Conservation (phyloP, 2,329 filamentous ascomycete genomes). For the Tricladium varicosporioides region DNA sequence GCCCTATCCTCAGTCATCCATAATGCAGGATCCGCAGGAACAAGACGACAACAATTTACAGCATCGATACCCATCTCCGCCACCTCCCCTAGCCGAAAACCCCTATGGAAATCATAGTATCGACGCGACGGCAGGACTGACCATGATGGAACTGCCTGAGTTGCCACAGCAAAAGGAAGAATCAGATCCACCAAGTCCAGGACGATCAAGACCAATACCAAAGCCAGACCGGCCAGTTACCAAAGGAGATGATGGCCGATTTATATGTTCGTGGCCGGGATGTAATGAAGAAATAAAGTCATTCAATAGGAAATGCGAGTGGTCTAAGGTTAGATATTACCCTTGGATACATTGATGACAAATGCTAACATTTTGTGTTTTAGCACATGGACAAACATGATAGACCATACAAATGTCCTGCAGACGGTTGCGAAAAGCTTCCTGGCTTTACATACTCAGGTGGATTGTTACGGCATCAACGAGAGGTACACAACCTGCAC, state of each 20-base stretch:
- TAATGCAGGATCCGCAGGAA: slow-evolving; percentile 31
- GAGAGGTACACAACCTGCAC: slow-evolving; percentile 75
- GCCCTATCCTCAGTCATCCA: slow-evolving; percentile 26
- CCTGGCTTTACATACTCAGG: slow-evolving; percentile 95
- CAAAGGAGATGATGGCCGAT: slow-evolving; percentile 72
- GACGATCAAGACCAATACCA: slow-evolving; percentile 47
- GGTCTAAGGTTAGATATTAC: slow-evolving; percentile 65
- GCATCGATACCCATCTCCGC: slow-evolving; percentile 33
- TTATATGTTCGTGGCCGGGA: slow-evolving; percentile 67
- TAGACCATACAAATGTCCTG: slow-evolving; percentile 82
- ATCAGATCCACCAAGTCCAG: slow-evolving; percentile 30
- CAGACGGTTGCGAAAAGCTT: slow-evolving; percentile 83
- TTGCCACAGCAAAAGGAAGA: slow-evolving; percentile 29
- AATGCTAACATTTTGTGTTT: neutral
- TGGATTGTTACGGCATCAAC: slow-evolving; percentile 82
- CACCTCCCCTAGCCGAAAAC: slow-evolving; percentile 27
- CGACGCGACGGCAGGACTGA: slow-evolving; percentile 17
- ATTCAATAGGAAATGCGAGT: slow-evolving; percentile 86
- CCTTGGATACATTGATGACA: neutral
- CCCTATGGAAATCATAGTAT: slow-evolving; percentile 29
- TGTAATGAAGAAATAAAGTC: slow-evolving; percentile 63
- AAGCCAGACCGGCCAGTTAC: slow-evolving; percentile 57
- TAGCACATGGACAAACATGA: slow-evolving; percentile 98
- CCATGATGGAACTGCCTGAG: slow-evolving; percentile 27
- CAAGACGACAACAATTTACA: slow-evolving; percentile 28